Evolutionary conservation across 805 yeast species (phyloP).

Genomic region (Kazachstania martiniae): DNA sequence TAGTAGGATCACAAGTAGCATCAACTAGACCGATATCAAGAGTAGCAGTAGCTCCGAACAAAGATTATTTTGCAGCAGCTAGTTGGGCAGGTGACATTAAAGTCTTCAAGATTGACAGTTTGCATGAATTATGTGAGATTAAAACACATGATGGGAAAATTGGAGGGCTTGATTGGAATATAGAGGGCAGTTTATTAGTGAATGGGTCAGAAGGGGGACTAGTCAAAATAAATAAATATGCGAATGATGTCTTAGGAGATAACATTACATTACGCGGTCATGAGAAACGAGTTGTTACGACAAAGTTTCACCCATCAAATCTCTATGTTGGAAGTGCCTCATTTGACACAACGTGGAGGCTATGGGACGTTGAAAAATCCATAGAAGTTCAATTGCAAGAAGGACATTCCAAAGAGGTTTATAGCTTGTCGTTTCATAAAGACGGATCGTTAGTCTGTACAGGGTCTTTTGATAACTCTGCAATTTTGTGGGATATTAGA

Average conservation of each 20-base stretch:
- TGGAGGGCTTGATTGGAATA: slow-evolving; percentile 61
- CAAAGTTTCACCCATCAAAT: slow-evolving; percentile 58
- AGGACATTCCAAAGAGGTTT: slow-evolving; percentile 74
- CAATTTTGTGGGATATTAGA: slow-evolving; percentile 77
- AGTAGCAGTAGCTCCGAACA: slow-evolving; percentile 34
- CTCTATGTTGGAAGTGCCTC: slow-evolving; percentile 57
- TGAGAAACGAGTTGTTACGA: slow-evolving; percentile 47
- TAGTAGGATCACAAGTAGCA: slow-evolving; percentile 60
- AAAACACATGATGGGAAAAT: slow-evolving; percentile 45
- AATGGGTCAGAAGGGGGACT: slow-evolving; percentile 39
- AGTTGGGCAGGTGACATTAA: slow-evolving; percentile 77
- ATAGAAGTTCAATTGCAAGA: slow-evolving; percentile 59
- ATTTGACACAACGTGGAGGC: slow-evolving; percentile 75
- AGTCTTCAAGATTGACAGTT: slow-evolving; percentile 33
- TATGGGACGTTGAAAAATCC: slow-evolving; percentile 59
- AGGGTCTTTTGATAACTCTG: slow-evolving; percentile 69
- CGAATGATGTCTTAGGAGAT: slow-evolving; percentile 12
- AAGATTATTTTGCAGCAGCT: slow-evolving; percentile 41
- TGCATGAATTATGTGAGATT: slow-evolving; percentile 21
- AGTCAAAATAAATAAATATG: slow-evolving; percentile 29
- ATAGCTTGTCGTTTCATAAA: slow-evolving; percentile 48
- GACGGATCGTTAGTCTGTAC: slow-evolving; percentile 72
- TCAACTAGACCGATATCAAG: slow-evolving; percentile 60
- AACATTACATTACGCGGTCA: slow-evolving; percentile 30
- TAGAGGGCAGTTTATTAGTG: slow-evolving; percentile 21